Percentiles rank a stretch among this genome's conserved stretches.
These are phyloP conservation scores for Aspergillus bertholletiae DNA, from an alignment of 495 filamentous ascomycete species.

Conservation along the genomic window DNA sequence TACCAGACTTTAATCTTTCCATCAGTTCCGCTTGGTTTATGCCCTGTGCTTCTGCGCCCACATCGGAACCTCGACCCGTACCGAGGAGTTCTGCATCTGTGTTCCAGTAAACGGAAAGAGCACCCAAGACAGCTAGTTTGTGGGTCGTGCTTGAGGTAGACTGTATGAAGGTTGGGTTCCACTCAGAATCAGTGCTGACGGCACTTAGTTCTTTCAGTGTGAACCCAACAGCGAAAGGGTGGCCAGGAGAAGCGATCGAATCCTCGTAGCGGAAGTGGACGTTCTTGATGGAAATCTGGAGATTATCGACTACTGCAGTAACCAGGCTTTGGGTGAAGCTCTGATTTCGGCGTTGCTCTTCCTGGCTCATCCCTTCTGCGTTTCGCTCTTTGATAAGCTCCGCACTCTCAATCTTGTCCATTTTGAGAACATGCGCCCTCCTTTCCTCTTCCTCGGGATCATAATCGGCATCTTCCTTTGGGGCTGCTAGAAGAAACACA, in stretches of 20 bases:
- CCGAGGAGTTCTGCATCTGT: conserved; percentile 84
- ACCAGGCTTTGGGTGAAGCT: conserved; percentile 93
- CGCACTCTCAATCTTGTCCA: conserved; percentile 95
- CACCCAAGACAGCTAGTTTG: conserved; percentile 84
- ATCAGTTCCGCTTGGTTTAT: conserved; percentile 72
- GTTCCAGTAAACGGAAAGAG: conserved; percentile 94
- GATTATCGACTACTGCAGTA: conserved; percentile 95
- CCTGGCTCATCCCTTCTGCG: conserved; percentile 86
- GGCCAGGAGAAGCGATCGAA: conserved; percentile 89
- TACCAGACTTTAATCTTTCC: conserved; percentile 68
- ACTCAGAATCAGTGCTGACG: conserved; percentile 88
- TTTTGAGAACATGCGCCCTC: conserved; percentile 80
- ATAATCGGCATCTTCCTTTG: conserved; percentile 90
- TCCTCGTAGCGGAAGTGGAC: conserved; percentile 98
- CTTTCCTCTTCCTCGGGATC: conserved; percentile 86
- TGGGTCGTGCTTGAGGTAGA: conserved; percentile 77
- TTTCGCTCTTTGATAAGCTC: conserved; percentile 88
- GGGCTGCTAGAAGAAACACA: conserved; percentile 90
- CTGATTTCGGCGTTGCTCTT: conserved; percentile 93
- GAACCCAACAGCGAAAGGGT: conserved; percentile 88
- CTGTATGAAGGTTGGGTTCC: conserved; percentile 93
- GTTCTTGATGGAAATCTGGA: conserved; percentile 96
- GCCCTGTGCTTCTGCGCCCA: conserved; percentile 61
- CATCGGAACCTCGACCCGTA: conserved; percentile 58
- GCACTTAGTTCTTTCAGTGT: conserved; percentile 95